These are phyloP conservation scores for Arthroderma sp. DNA, from an alignment of 2,329 filamentous ascomycete genomes.

Conservation along the genomic window DNA sequence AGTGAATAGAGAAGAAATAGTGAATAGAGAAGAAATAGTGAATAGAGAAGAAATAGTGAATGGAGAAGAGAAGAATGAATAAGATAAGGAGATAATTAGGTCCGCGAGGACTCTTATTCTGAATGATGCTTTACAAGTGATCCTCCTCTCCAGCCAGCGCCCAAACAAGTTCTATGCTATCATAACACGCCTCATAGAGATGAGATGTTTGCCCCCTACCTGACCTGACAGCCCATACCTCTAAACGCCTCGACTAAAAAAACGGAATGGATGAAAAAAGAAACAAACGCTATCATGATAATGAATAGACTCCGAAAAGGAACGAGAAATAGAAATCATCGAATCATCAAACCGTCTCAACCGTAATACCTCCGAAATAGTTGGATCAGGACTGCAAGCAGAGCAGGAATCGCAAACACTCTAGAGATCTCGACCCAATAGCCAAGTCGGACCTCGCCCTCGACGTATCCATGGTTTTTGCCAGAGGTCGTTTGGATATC, in stretches of 20 bases:
- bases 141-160: not conserved
- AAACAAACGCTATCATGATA: not conserved
- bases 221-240: no score
- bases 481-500: slow-evolving; percentile 20
- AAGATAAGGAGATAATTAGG: not conserved
- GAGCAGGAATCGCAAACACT: slow-evolving; percentile 24
- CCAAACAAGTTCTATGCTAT: not conserved
- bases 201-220: not conserved
- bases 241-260: not conserved
- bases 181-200: not conserved
- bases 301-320: not conserved
- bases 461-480: slow-evolving; percentile 18
- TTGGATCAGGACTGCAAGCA: slow-evolving; percentile 15
- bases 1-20: not conserved
- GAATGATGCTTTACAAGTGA: not conserved
- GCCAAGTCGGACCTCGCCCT: slow-evolving; percentile 27
- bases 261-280: not conserved
- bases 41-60: not conserved
- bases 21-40: not conserved
- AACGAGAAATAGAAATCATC: not conserved
- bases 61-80: not conserved
- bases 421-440: slow-evolving; percentile 26
- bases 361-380: not conserved
- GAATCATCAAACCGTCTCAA: not conserved
- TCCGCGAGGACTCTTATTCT: not conserved